Conservation (phyloP, 2,329 filamentous ascomycete genomes). For the Talaromyces pinophilus region DNA sequence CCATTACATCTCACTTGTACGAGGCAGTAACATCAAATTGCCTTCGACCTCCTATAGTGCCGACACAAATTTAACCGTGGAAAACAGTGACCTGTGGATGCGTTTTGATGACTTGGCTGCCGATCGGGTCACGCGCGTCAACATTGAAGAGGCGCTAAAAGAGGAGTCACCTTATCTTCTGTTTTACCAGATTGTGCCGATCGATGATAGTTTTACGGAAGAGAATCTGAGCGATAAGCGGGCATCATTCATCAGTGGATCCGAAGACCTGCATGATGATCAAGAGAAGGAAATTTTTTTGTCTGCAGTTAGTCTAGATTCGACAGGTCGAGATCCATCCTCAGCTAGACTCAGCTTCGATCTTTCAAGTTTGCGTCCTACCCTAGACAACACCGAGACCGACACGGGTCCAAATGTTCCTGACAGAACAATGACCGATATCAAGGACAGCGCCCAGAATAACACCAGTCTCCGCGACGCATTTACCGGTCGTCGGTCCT, state of each 20-base stretch:
- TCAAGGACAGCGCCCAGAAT: slow-evolving; percentile 26
- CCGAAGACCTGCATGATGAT: slow-evolving; percentile 27
- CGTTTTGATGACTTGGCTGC: slow-evolving; percentile 84
- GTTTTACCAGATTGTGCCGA: slow-evolving; percentile 92
- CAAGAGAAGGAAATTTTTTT: slow-evolving; percentile 27
- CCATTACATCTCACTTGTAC: slow-evolving; percentile 85
- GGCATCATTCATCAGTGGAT: slow-evolving; percentile 31
- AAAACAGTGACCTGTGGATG: slow-evolving; percentile 78
- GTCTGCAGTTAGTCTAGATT: slow-evolving; percentile 26
- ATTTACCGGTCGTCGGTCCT: slow-evolving; percentile 24
- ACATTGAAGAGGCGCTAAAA: slow-evolving; percentile 74
- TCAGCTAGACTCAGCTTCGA: slow-evolving; percentile 43
- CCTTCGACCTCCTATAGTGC: slow-evolving; percentile 31
- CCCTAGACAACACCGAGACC: slow-evolving; percentile 27
- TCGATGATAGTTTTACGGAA: slow-evolving; percentile 60
- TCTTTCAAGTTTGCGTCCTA: slow-evolving; percentile 34
- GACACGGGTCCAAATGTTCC: slow-evolving; percentile 35
- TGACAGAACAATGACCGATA: slow-evolving; percentile 28
- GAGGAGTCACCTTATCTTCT: slow-evolving; percentile 92
- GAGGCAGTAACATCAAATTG: slow-evolving; percentile 60
- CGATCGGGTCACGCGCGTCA: slow-evolving; percentile 71
- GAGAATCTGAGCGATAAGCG: slow-evolving; percentile 35
- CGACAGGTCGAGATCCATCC: slow-evolving; percentile 27
- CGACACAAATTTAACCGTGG: slow-evolving; percentile 38
- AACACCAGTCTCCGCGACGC: background rate